Percentiles rank a stretch among this genome's conserved stretches.
phyloP scores from a whole-genome alignment of 441 rosid genomes.

The Gossypium davidsonii region DNA sequence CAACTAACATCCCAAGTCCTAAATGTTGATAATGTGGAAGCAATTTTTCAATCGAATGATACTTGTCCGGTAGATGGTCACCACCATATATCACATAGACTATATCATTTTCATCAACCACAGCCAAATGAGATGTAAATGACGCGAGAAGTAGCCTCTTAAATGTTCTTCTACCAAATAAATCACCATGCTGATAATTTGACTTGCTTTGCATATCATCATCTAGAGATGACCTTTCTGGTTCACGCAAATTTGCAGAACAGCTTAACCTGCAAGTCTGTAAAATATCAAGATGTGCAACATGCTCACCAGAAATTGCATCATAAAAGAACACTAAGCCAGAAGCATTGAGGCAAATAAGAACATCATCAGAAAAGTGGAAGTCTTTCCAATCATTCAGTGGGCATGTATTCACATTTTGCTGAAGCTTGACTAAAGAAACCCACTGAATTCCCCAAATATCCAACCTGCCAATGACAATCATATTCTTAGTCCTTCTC shows the following conservation, averaged over 20 bases:
- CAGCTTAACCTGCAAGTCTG: constrained; percentile 43
- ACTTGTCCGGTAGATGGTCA: constrained; percentile 43
- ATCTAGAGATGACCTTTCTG: constrained; percentile 22
- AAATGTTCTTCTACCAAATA: constrained; percentile 47
- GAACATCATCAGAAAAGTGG: constrained; percentile 68
- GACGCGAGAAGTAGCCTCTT: constrained; percentile 67
- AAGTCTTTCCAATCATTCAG: constrained; percentile 72
- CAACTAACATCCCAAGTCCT: constrained; percentile 61
- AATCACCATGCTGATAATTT: constrained; percentile 21
- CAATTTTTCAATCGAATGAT: constrained; percentile 31
- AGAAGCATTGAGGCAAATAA: constrained; percentile 71
- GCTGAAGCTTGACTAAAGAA: constrained; percentile 58
- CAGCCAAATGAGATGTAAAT: constrained; percentile 69
- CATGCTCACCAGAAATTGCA: constrained; percentile 58
- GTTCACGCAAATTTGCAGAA: constrained; percentile 27
- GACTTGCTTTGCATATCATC: constrained; percentile 30
- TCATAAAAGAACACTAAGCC: constrained; percentile 63
- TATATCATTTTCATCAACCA: constrained; percentile 69
- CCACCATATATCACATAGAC: constrained; percentile 51
- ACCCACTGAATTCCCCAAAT: constrained; percentile 76
- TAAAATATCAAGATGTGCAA: constrained; percentile 54
- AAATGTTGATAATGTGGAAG: constrained; percentile 46
- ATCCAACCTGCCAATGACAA: constrained; percentile 62
- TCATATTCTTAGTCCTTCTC: constrained; percentile 33
- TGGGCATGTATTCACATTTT: constrained; percentile 32